Percentiles rank a stretch among this genome's conserved stretches.
Evolutionary conservation across 2,329 filamentous ascomycete genomes (phyloP).

Genomic region (Neonectria magnoliae): DNA sequence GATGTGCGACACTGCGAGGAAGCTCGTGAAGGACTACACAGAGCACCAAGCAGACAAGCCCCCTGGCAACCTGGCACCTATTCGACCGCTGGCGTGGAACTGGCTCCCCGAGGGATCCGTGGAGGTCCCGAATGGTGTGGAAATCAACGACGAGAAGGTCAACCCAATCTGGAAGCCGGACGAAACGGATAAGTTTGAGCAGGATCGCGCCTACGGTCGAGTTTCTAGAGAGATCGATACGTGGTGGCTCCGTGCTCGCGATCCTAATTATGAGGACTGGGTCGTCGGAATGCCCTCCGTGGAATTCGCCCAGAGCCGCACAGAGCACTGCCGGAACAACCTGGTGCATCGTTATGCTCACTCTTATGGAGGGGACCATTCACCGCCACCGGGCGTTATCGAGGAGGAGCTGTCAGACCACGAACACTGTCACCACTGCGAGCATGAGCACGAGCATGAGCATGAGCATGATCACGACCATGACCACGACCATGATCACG

Average conservation of each 20-base stretch:
- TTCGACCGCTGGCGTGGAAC: constrained; percentile 65
- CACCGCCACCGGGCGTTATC: constrained; percentile 46
- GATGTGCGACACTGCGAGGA: constrained; percentile 65
- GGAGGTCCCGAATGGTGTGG: constrained; percentile 44
- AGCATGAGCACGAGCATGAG: constrained; percentile 47
- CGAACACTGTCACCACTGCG: constrained; percentile 50
- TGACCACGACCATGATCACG: constrained; percentile 54
- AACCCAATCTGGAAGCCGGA: constrained; percentile 62
- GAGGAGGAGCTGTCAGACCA: constrained; percentile 53
- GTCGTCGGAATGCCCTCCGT: constrained; percentile 68
- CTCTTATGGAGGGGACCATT: constrained; percentile 56
- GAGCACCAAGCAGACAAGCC: constrained; percentile 59
- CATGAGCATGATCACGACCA: constrained; percentile 40
- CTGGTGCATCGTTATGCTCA: constrained; percentile 65
- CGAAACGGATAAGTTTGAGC: constrained; percentile 65
- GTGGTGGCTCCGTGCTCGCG: constrained; percentile 71
- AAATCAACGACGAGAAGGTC: constrained; percentile 55
- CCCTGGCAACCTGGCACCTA: constrained; percentile 60
- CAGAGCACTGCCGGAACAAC: constrained; percentile 68
- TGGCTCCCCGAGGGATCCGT: constrained; percentile 58
- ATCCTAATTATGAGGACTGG: constrained; percentile 69
- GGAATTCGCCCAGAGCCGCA: constrained; percentile 66
- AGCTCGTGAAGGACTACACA: constrained; percentile 65
- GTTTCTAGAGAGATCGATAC: constrained; percentile 72
- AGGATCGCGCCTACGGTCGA: constrained; percentile 67